Base-by-base conservation (phyloP, 2,329 filamentous ascomycete genomes). In the Talaromyces atroroseus region DNA sequence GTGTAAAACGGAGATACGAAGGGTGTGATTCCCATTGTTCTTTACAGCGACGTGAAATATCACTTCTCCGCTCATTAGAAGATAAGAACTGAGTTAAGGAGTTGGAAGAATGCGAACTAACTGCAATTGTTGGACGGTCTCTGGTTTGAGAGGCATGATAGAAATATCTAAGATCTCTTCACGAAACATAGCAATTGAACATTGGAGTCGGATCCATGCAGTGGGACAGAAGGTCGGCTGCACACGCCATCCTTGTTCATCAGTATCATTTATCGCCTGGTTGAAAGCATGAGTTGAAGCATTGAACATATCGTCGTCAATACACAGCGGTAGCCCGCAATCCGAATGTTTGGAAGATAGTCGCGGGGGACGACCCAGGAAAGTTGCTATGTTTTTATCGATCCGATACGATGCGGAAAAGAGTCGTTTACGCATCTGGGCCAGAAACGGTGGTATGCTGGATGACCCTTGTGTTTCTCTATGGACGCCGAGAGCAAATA, bases 131-230 rank as follows among this genome's bases (percentile, higher is more conserved):
- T 38, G 21, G 8, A 18, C 34, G 3, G 45, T 48, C 1, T 44
- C 20, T 18, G 24, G n/a, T 12, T 26, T 20, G 12, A 24, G 14
- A 14, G 52, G 11, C 24, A n/a, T 29, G n/a, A 55, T 21, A 12
- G 52, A 26, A 3, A 49, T 44, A 38, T 55, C 53, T 11, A 55
- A 18, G 14, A 55, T 55, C 40, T 55, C 53, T 44, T 55, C 53
- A 8, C 53, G 46, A 8, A 55, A 55, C 6, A 29, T 36, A 5
- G 46, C 16, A 26, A 24, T 49, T 3, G 20, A 24, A 23, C n/a
- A 49, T 18, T 34, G 52, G 3, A 48, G 32, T 44, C 52, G 52
- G 20, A 55, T 42, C 52, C 52, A 55, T 16, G 34, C 36, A 18
- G 23, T 18, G n/a, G 46, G 12, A 11, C 44, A 34, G 6, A 49